These are phyloP conservation scores for Thraustochytrium striatum DNA, from an alignment of 352 stramenopile genomes.

Conservation along the genomic window DNA sequence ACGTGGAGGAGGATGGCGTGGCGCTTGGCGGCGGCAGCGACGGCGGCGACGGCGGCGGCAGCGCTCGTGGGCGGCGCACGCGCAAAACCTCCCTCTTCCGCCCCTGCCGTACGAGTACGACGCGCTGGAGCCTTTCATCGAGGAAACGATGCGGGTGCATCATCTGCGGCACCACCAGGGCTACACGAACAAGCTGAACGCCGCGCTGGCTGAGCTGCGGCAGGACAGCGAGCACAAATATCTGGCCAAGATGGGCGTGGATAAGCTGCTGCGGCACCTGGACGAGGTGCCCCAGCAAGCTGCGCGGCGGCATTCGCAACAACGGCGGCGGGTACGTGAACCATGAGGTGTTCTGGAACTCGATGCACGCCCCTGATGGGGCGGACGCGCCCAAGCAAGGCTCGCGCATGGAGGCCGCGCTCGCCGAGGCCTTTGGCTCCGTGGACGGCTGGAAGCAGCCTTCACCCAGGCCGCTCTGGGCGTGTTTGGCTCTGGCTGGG, in stretches of 20 bases:
- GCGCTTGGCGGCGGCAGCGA: no score
- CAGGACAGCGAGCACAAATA: constrained; percentile 10
- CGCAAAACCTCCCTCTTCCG: constrained; percentile 39
- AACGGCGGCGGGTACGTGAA: constrained; percentile 72
- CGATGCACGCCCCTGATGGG: constrained; percentile 55
- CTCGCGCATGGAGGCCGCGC: constrained; percentile 62
- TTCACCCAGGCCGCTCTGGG: constrained; percentile 67
- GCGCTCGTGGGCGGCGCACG: background rate
- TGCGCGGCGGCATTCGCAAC: constrained; percentile 60
- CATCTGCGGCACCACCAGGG: constrained; percentile 72
- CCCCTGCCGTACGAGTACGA: constrained; percentile 68
- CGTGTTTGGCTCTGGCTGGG: constrained; percentile 60
- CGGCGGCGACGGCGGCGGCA: background rate
- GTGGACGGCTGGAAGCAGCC: constrained; percentile 71
- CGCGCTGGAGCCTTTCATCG: constrained; percentile 57
- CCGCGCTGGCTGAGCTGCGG: constrained; percentile 29
- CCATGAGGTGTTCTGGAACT: constrained; percentile 77
- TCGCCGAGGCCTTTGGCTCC: constrained; percentile 70
- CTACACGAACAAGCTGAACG: constrained; percentile 54
- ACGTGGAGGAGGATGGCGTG: no score
- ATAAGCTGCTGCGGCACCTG: constrained; percentile 53
- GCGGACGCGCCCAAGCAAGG: constrained; percentile 59
- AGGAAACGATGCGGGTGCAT: constrained; percentile 80
- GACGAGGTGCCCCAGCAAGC: constrained; percentile 10
- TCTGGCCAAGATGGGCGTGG: constrained; percentile 56